Conservation (phyloP, 441 rosid genomes). For the Populus hybrid region DNA sequence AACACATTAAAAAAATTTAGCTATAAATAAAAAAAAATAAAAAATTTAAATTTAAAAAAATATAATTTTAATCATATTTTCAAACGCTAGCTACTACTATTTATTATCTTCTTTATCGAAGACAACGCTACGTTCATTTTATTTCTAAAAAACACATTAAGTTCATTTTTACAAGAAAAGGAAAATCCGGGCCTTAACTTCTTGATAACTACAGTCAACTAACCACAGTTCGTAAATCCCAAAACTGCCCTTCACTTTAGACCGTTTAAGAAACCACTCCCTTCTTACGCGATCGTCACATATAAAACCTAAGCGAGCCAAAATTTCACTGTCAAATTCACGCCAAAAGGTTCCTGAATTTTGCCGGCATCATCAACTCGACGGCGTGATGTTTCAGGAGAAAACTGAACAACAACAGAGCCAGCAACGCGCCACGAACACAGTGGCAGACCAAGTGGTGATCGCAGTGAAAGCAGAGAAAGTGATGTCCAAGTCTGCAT, state of each 20-base stretch:
- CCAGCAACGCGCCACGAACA: conserved; percentile 14
- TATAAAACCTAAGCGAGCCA: background rate
- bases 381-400: conserved; percentile 22
- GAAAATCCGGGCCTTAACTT: background rate
- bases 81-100: too few species aligned
- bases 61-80: too few species aligned
- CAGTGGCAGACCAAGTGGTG: conserved; percentile 37
- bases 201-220: background rate
- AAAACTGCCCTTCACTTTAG: background rate
- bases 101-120: background rate
- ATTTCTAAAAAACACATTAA: too few species aligned
- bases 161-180: too few species aligned
- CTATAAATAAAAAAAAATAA: too few species aligned
- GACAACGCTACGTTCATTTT: background rate
- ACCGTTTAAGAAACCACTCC: background rate
- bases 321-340: background rate
- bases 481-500: conserved; percentile 48
- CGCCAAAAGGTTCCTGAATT: background rate
- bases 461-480: conserved; percentile 63
- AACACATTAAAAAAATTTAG: too few species aligned
- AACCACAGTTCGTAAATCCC: background rate
- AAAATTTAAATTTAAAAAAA: too few species aligned
- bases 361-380: background rate
- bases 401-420: conserved; percentile 17
- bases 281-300: background rate